phyloP scores from a whole-genome alignment of 2,329 filamentous ascomycete species.

The Cercospora brassicicola region DNA sequence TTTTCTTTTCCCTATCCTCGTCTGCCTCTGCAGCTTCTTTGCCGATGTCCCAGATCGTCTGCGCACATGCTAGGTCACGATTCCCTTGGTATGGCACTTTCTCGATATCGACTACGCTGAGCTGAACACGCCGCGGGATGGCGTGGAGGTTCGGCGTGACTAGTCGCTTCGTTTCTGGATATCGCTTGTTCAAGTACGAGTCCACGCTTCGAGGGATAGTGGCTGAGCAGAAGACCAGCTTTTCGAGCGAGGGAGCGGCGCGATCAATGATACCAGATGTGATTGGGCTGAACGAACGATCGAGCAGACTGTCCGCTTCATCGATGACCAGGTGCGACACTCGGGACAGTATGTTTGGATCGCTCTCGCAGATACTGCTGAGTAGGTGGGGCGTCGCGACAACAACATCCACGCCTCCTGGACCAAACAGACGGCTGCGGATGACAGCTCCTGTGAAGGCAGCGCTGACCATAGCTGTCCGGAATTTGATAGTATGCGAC shows the following conservation, averaged over 20 bases:
- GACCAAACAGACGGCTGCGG: slow-evolving; percentile 77
- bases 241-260: slow-evolving; percentile 74
- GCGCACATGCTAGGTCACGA: slow-evolving; percentile 88
- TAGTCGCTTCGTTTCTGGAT: slow-evolving; percentile 79
- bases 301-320: slow-evolving; percentile 93
- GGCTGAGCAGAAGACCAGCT: slow-evolving; percentile 89
- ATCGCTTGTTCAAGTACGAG: slow-evolving; percentile 75
- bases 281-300: slow-evolving; percentile 83
- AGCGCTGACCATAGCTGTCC: slow-evolving; percentile 77
- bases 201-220: slow-evolving; percentile 92
- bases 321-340: slow-evolving; percentile 88
- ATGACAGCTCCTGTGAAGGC: slow-evolving; percentile 75
- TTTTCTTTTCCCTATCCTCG: slow-evolving; percentile 67
- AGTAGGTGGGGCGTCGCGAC: slow-evolving; percentile 88
- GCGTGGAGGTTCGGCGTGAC: slow-evolving; percentile 95
- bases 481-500: slow-evolving; percentile 83
- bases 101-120: slow-evolving; percentile 88
- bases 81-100: slow-evolving; percentile 93
- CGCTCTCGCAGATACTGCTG: slow-evolving; percentile 79
- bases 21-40: slow-evolving; percentile 67
- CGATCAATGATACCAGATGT: slow-evolving; percentile 83
- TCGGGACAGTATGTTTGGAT: slow-evolving; percentile 89
- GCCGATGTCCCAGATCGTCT: slow-evolving; percentile 90
- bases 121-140: slow-evolving; percentile 89
- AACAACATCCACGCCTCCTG: slow-evolving; percentile 78